Evolutionary conservation across 2,329 filamentous ascomycete species (phyloP).

Genomic region (Aspergillus felis): DNA sequence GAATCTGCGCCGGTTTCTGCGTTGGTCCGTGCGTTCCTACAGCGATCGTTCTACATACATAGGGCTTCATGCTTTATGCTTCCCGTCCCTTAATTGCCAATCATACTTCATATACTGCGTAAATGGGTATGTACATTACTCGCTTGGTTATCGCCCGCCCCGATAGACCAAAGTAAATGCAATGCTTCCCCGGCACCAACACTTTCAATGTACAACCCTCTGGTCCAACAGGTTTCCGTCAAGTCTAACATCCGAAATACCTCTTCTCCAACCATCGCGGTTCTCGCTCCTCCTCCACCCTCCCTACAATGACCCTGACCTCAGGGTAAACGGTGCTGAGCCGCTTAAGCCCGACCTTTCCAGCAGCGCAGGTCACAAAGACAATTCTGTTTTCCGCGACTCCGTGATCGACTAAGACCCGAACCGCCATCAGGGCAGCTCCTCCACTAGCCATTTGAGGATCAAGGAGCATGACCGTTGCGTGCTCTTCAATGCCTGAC

Average conservation of each 20-base stretch:
- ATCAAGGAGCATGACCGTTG: constrained; percentile 81
- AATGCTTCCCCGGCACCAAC: not conserved
- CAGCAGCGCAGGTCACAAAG: constrained; percentile 88
- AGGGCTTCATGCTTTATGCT: not conserved
- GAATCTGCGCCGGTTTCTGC: constrained; percentile 18
- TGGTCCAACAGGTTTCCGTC: not conserved
- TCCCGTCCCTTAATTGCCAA: not conserved
- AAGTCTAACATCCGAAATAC: constrained; percentile 75
- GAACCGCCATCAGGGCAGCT: constrained; percentile 84
- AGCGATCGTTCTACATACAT: not conserved
- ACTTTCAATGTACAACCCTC: not conserved
- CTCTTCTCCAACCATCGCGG: constrained; percentile 84
- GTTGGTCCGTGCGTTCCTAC: constrained; percentile 25
- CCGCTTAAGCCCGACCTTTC: constrained; percentile 76
- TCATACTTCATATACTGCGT: not conserved
- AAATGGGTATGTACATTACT: not conserved
- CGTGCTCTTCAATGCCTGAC: constrained; percentile 66
- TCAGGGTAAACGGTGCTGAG: constrained; percentile 85
- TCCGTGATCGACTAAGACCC: constrained; percentile 92
- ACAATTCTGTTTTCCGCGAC: constrained; percentile 81
- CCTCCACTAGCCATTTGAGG: constrained; percentile 94
- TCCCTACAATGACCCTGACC: constrained; percentile 80
- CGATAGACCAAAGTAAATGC: not conserved
- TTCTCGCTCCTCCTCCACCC: constrained; percentile 76
- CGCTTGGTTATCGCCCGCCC: not conserved